A percentile compares a stretch with the other conserved stretches of the same genome.
Conservation (phyloP, 208 protist genomes). For the Vickermania ingenoplastis region DNA sequence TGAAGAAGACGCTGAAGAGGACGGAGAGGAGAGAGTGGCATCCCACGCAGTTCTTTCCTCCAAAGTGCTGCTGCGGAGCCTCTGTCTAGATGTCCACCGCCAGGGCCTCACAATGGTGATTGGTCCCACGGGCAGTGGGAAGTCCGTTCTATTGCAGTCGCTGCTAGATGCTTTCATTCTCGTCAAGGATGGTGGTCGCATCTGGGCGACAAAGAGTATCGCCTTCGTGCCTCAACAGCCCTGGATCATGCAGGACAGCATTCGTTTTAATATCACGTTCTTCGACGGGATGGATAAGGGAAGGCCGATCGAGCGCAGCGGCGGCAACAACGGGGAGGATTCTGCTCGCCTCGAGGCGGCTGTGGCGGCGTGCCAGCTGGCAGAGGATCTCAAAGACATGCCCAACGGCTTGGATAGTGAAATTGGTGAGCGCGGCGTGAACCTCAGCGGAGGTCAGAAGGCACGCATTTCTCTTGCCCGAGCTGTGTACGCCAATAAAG, state of each 20-base stretch:
- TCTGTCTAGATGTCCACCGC: constrained; percentile 26
- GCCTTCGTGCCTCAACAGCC: constrained; percentile 88
- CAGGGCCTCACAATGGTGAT: constrained; percentile 57
- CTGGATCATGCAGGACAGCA: constrained; percentile 90
- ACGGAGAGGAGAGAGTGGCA: background rate
- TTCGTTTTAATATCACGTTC: constrained; percentile 91
- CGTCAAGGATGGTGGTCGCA: constrained; percentile 10
- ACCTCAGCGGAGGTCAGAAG: constrained; percentile 70
- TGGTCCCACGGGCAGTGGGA: constrained; percentile 64
- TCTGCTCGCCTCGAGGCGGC: background rate
- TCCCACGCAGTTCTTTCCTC: background rate
- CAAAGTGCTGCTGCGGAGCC: constrained; percentile 17
- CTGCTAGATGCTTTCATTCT: constrained; percentile 30
- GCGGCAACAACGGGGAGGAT: background rate
- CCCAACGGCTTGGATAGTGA: constrained; percentile 68
- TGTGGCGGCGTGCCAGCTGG: constrained; percentile 45
- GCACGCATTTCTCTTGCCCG: constrained; percentile 56
- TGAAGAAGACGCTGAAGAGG: background rate
- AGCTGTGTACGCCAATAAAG: constrained; percentile 49
- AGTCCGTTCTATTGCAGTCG: constrained; percentile 40
- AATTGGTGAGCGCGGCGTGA: constrained; percentile 58
- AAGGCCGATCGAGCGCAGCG: constrained; percentile 23
- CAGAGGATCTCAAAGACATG: constrained; percentile 57
- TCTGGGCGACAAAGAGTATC: constrained; percentile 25
- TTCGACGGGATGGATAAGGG: constrained; percentile 37